Conservation (phyloP, 2,329 filamentous ascomycete species). For the Pseudodiploospora longispora region DNA sequence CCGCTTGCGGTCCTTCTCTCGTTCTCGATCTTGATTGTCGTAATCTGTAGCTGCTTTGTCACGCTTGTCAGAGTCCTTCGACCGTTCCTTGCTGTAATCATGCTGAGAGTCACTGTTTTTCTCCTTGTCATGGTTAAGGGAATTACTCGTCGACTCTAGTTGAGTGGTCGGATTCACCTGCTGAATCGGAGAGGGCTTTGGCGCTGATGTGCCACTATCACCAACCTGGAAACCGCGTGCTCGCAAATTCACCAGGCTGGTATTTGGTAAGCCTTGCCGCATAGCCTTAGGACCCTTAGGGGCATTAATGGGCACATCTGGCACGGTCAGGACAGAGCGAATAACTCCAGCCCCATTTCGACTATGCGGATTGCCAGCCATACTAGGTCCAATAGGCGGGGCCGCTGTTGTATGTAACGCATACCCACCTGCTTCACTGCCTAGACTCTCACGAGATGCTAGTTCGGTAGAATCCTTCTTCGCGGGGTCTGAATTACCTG, state of each 20-base stretch:
- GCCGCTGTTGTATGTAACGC: slow-evolving; percentile 5
- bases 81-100: slow-evolving; percentile 28
- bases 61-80: slow-evolving; percentile 17
- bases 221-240: slow-evolving; percentile 42
- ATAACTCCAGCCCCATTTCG: slow-evolving; percentile 18
- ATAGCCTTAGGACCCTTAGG: slow-evolving; percentile 93
- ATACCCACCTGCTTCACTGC: slow-evolving; percentile 19
- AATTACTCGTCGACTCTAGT: slow-evolving; percentile 40
- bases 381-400: slow-evolving; percentile 14
- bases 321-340: slow-evolving; percentile 25
- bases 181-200: slow-evolving; percentile 8
- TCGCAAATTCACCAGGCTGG: slow-evolving; percentile 59
- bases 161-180: slow-evolving; percentile 11
- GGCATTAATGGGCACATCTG: slow-evolving; percentile 56
- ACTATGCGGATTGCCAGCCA: slow-evolving; percentile 10
- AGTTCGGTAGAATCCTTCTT: slow-evolving; percentile 13
- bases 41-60: slow-evolving; percentile 15
- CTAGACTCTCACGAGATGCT: slow-evolving; percentile 22
- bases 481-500: slow-evolving; percentile 9
- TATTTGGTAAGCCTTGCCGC: slow-evolving; percentile 80
- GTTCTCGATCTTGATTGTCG: slow-evolving; percentile 9
- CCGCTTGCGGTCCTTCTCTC: slow-evolving; percentile 9
- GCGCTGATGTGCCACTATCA: slow-evolving; percentile 29
- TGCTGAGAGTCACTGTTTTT: slow-evolving; percentile 23
- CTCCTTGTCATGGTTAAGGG: slow-evolving; percentile 30